Conservation (phyloP, 495 filamentous ascomycete genomes). For the Trichoderma virens region DNA sequence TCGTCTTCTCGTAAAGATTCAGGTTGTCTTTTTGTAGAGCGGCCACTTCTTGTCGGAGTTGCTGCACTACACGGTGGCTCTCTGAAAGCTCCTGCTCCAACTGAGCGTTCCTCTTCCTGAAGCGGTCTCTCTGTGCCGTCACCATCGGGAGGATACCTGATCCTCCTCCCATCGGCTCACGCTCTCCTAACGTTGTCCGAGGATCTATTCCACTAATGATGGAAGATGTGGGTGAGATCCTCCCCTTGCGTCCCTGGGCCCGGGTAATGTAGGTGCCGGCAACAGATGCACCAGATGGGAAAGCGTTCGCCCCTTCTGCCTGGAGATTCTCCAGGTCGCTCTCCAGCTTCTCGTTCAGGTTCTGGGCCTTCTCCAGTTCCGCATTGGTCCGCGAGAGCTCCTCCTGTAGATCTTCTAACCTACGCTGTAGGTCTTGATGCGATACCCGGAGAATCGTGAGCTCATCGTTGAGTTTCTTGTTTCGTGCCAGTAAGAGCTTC, state of each 20-base stretch:
- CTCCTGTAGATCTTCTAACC: slow-evolving; percentile 71
- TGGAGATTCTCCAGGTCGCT: slow-evolving; percentile 85
- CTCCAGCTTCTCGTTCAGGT: slow-evolving; percentile 81
- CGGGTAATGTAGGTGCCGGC: slow-evolving; percentile 86
- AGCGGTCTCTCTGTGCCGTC: slow-evolving; percentile 92
- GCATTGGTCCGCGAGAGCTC: slow-evolving; percentile 76
- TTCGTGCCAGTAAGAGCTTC: slow-evolving; percentile 81
- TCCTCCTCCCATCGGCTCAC: slow-evolving; percentile 70
- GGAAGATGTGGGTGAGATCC: slow-evolving; percentile 88
- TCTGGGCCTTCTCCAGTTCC: slow-evolving; percentile 78
- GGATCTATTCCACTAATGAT: slow-evolving; percentile 95
- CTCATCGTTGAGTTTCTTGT: slow-evolving; percentile 92
- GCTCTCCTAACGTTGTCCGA: slow-evolving; percentile 50
- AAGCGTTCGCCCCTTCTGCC: slow-evolving; percentile 70
- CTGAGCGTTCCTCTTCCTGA: slow-evolving; percentile 91
- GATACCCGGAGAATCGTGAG: slow-evolving; percentile 88
- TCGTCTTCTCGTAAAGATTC: slow-evolving; percentile 93
- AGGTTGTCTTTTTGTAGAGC: slow-evolving; percentile 95
- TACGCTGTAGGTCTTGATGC: slow-evolving; percentile 79
- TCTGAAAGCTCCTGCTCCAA: slow-evolving; percentile 88
- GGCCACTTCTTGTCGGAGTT: slow-evolving; percentile 83
- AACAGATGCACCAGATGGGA: slow-evolving; percentile 82
- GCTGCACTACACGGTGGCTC: slow-evolving; percentile 69
- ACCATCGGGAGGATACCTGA: slow-evolving; percentile 96
- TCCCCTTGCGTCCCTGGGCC: slow-evolving; percentile 51